These are phyloP conservation scores for Rickenella mellea DNA, from an alignment of 768 basidiomycete genomes.

Conservation along the genomic window DNA sequence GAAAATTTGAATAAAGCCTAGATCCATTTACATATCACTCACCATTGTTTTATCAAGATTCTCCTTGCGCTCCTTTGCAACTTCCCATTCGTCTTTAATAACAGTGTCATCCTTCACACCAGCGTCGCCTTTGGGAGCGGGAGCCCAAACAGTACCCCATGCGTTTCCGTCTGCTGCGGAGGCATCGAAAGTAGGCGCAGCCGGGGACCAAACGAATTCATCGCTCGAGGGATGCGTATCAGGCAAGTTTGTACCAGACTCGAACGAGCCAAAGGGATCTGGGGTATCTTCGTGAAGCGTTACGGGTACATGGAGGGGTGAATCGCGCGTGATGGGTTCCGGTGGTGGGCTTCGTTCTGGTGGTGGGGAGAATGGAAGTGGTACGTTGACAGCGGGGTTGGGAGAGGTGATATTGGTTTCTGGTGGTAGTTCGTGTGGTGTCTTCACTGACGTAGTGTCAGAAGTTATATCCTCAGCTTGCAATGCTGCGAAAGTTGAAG, in stretches of 20 bases:
- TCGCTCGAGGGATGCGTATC: too few relatives aligned
- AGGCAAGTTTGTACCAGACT: too few relatives aligned
- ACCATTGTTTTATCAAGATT: slow-evolving; percentile 57
- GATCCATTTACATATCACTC: slow-evolving; percentile 19
- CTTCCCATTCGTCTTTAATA: slow-evolving; percentile 64
- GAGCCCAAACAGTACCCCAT: slow-evolving; percentile 23
- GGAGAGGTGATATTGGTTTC: background rate
- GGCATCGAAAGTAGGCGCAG: too few relatives aligned
- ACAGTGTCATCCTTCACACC: slow-evolving; percentile 18
- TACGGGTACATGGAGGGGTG: slow-evolving; percentile 13
- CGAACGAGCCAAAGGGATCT: slow-evolving; percentile 55
- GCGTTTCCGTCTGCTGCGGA: background rate
- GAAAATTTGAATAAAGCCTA: slow-evolving; percentile 5
- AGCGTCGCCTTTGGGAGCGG: slow-evolving; percentile 1
- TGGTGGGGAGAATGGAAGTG: background rate
- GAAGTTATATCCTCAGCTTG: too few relatives aligned
- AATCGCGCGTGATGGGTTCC: too few relatives aligned
- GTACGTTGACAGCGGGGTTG: background rate
- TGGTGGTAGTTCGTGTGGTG: background rate
- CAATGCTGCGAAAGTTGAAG: too few relatives aligned
- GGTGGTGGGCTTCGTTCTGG: too few relatives aligned
- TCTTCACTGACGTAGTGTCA: slow-evolving; percentile 1
- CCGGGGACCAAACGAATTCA: too few relatives aligned
- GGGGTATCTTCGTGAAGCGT: too few relatives aligned
- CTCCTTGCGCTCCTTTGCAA: slow-evolving; percentile 46